Evolutionary conservation across 306 rosid species (phyloP).

Genomic region (Malus domestica): DNA sequence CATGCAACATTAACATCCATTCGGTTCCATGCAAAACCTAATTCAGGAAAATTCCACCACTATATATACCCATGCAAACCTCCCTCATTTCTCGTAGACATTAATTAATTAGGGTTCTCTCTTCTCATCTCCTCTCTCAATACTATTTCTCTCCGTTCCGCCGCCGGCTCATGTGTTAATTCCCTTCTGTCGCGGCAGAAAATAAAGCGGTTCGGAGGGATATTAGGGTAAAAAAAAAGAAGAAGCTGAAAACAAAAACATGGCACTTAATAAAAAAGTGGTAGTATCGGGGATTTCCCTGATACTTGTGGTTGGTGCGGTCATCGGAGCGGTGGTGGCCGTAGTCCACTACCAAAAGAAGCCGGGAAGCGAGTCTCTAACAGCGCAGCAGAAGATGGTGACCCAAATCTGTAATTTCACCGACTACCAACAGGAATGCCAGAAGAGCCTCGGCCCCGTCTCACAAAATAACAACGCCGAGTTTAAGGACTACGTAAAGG

Average conservation of each 20-base stretch:
- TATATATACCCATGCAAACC: background rate
- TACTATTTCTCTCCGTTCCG: background rate
- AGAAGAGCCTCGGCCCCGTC: constrained; percentile 24
- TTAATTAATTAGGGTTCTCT: background rate
- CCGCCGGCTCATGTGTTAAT: background rate
- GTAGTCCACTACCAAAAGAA: constrained; percentile 8
- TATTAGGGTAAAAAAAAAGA: background rate
- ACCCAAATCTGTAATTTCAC: constrained; percentile 31
- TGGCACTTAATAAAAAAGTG: constrained; percentile 28
- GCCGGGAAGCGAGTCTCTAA: background rate
- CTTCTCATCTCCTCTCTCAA: background rate
- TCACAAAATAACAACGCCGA: constrained; percentile 12
- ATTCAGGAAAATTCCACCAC: background rate
- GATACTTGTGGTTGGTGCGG: constrained; percentile 63
- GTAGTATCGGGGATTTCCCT: constrained; percentile 38
- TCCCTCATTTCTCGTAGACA: background rate
- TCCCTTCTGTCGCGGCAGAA: background rate
- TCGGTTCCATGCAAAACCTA: background rate
- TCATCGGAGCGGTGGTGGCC: constrained; percentile 33
- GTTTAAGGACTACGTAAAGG: constrained; percentile 35
- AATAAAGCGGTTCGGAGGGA: constrained; percentile 12
- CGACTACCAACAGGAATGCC: constrained; percentile 36
- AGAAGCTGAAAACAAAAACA: background rate
- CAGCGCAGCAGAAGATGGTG: constrained; percentile 23
- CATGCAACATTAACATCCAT: constrained; percentile 8